Conservation (phyloP, 2,329 filamentous ascomycete species). For the Colletotrichum noveboracense region DNA sequence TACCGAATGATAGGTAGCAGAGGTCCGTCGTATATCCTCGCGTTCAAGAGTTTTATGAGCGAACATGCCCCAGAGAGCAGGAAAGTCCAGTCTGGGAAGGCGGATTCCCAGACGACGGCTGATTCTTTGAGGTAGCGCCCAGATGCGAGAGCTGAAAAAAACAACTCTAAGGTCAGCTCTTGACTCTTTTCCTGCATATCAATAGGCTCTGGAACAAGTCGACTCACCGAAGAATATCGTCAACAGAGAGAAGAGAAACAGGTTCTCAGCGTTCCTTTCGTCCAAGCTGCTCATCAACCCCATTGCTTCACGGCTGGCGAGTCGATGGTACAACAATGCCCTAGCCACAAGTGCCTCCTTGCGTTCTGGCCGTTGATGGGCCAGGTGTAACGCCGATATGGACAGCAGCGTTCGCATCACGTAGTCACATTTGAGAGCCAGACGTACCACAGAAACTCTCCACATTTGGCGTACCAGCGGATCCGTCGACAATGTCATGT, state of each 20-base stretch:
- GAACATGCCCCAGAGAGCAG: slow-evolving; percentile 31
- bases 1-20: slow-evolving; percentile 24
- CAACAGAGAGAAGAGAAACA: slow-evolving; percentile 34
- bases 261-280: slow-evolving; percentile 24
- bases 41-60: slow-evolving; percentile 27
- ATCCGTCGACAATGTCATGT: slow-evolving; percentile 48
- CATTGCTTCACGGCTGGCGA: slow-evolving; percentile 21
- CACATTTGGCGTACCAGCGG: slow-evolving; percentile 48
- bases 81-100: slow-evolving; percentile 35
- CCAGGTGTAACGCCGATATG: slow-evolving; percentile 54
- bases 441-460: slow-evolving; percentile 49
- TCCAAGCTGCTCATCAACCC: slow-evolving; percentile 20
- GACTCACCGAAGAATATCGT: slow-evolving; percentile 36
- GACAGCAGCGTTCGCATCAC: slow-evolving; percentile 56
- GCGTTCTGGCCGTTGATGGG: slow-evolving; percentile 41
- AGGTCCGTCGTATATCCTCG: slow-evolving; percentile 10
- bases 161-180: neutral
- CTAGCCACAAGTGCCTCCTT: slow-evolving; percentile 38
- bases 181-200: neutral
- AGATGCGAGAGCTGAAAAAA: slow-evolving; percentile 25
- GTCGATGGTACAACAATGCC: slow-evolving; percentile 18
- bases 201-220: too few relatives aligned
- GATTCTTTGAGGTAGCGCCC: slow-evolving; percentile 32
- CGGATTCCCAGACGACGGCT: slow-evolving; percentile 30
- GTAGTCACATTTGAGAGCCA: slow-evolving; percentile 51